Evolutionary conservation across 2,329 filamentous ascomycete genomes (phyloP).

Genomic region (Scedosporium apiospermum): DNA sequence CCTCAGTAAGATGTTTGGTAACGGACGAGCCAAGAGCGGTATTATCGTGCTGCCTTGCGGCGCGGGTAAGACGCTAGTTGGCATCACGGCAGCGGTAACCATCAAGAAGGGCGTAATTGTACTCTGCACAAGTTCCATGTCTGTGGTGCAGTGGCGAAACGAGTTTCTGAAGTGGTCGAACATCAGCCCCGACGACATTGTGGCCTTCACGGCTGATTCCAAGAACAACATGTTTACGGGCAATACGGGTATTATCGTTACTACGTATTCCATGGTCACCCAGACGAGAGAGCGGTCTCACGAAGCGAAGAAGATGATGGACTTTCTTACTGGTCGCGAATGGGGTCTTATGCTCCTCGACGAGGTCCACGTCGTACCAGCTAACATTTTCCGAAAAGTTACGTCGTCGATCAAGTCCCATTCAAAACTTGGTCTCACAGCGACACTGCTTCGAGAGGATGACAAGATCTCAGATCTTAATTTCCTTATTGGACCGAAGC

Average conservation of each 20-base stretch:
- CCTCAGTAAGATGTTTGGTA: slow-evolving; percentile 98
- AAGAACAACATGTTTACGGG: slow-evolving; percentile 74
- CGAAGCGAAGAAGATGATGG: slow-evolving; percentile 96
- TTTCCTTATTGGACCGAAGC: slow-evolving; percentile 91
- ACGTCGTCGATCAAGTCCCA: slow-evolving; percentile 90
- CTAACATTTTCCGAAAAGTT: slow-evolving; percentile 91
- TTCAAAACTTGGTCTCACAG: slow-evolving; percentile 88
- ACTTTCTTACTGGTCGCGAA: slow-evolving; percentile 78
- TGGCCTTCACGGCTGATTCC: slow-evolving; percentile 88
- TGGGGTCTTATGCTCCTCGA: slow-evolving; percentile 97
- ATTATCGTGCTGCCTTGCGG: slow-evolving; percentile 96
- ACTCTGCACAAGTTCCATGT: slow-evolving; percentile 95
- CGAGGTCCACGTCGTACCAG: slow-evolving; percentile 95
- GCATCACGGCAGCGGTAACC: slow-evolving; percentile 96
- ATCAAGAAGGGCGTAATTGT: slow-evolving; percentile 96
- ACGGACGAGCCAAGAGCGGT: slow-evolving; percentile 90
- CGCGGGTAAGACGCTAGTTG: slow-evolving; percentile 92
- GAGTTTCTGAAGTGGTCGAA: slow-evolving; percentile 99
- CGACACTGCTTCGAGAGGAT: slow-evolving; percentile 88
- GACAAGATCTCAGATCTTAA: slow-evolving; percentile 98
- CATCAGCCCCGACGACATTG: slow-evolving; percentile 82
- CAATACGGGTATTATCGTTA: slow-evolving; percentile 92
- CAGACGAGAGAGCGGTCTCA: slow-evolving; percentile 79
- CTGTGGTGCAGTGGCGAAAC: slow-evolving; percentile 89
- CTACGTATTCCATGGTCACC: slow-evolving; percentile 98